Evolutionary conservation across 495 filamentous ascomycete species (phyloP), one percentile per base, ranked within the genome.

Genomic region (Penicillium cataractarum): DNA sequence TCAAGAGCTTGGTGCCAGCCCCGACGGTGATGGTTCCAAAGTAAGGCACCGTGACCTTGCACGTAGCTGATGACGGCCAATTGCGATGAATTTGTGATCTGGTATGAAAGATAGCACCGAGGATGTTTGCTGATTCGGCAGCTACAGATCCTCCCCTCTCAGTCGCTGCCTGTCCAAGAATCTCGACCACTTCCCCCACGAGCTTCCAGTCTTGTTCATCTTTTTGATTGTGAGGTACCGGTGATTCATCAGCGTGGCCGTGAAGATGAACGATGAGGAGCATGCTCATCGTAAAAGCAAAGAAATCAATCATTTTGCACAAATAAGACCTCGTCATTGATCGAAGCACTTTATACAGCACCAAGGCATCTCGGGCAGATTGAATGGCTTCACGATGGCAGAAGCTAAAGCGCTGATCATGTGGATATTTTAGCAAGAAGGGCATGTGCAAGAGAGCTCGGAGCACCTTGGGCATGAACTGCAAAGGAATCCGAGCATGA

Each of bases 261-360:
- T 83, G 63, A 10, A 84, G 65, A 33, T 83, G 76, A 15, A 86
- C 72, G 19, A 83, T 64, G 22, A 87, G 62, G 10, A 84, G 66
- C 61, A 85, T 76, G 4, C 82, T 75, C 13, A 78, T 74, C 0
- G 76, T 84, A 67, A 87, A 86, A 12, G 74, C 82, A 61, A 84
- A 72, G 58, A 86, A 87, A 61, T 87, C 84, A 24, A 82, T 70
- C 19, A 83, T 65, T 51, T 86, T 84, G 73, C 84, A 85, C 32
- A 80, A 60, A 59, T 78, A 80, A 17, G 77, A 72, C 29, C 71
- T 69, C 12, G 65, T 68, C 6, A 62, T 68, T 6, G 71, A 57
- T 33, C 84, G 80, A 17, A 86, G 60, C 3, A 67, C 57, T 40
- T 76, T 77, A 65, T 82, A 87, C 8, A 74, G 51, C 4, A 55